Conservation (phyloP, 768 basidiomycete genomes). For the Trametes cubensis region DNA sequence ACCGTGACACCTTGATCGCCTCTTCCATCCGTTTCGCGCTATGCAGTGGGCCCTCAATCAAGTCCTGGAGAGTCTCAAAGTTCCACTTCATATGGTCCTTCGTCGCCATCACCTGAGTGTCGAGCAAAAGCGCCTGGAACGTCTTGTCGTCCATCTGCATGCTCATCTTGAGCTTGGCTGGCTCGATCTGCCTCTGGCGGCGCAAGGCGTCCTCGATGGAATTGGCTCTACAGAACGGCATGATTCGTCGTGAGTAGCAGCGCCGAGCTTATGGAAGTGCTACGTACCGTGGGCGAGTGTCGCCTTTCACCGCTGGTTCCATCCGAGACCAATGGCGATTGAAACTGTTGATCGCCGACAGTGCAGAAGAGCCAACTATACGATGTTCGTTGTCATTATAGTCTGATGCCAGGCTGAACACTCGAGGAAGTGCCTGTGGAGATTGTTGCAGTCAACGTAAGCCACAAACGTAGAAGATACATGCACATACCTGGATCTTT, state of each 20-base stretch:
- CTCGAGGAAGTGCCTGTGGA: conserved; percentile 72
- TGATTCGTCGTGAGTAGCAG: not conserved
- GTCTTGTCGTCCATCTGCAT: conserved; percentile 95
- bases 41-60: conserved; percentile 89
- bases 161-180: conserved; percentile 84
- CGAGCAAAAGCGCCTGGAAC: conserved; percentile 82
- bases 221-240: conserved; percentile 55
- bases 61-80: conserved; percentile 82
- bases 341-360: conserved; percentile 89
- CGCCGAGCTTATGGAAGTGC: not conserved
- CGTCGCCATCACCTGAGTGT: conserved; percentile 86
- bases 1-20: conserved; percentile 86
- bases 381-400: conserved; percentile 77
- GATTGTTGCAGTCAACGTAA: not conserved
- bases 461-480: not conserved
- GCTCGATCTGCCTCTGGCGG: conserved; percentile 89
- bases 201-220: conserved; percentile 85
- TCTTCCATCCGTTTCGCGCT: conserved; percentile 94
- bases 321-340: conserved; percentile 84
- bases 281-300: conserved; percentile 64
- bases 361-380: conserved; percentile 80
- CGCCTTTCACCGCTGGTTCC: conserved; percentile 54
- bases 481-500: conserved; percentile 67
- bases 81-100: conserved; percentile 94
- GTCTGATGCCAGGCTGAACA: conserved; percentile 84